A percentile compares a stretch with the other conserved stretches of the same genome.
Conservation (phyloP, 192 early-diverging fungal species). For the Coemansia sp. region DNA sequence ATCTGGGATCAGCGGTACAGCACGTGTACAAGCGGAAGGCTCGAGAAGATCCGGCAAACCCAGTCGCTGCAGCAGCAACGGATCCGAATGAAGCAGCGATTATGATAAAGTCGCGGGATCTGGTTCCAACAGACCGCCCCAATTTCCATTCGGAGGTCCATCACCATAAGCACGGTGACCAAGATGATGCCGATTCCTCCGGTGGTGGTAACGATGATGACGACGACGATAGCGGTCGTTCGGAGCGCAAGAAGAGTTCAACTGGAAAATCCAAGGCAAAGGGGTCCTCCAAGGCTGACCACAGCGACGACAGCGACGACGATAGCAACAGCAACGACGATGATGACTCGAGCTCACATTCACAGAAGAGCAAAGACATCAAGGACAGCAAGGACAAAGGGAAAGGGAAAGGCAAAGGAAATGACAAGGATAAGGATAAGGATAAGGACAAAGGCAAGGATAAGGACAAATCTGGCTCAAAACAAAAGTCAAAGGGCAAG, state of each 20-base stretch:
- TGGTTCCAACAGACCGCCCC: slow-evolving; percentile 43
- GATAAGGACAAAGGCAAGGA: slow-evolving; percentile 4
- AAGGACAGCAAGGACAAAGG: background rate
- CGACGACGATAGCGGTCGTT: slow-evolving; percentile 12
- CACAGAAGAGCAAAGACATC: background rate
- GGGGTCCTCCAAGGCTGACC: slow-evolving; percentile 6
- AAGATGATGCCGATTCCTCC: slow-evolving; percentile 12
- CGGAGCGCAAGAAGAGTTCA: slow-evolving; percentile 3
- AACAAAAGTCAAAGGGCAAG: slow-evolving; percentile 14
- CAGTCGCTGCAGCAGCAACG: slow-evolving; percentile 49
- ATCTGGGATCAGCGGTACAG: background rate
- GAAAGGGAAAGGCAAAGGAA: background rate
- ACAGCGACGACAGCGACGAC: slow-evolving; percentile 13
- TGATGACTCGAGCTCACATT: background rate
- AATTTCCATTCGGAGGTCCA: slow-evolving; percentile 16
- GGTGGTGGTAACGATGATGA: slow-evolving; percentile 8
- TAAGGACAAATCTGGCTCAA: slow-evolving; percentile 8
- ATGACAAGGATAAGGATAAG: slow-evolving; percentile 3
- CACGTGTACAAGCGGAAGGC: slow-evolving; percentile 26
- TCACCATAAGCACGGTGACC: slow-evolving; percentile 15
- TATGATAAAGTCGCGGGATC: slow-evolving; percentile 44
- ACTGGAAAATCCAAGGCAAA: slow-evolving; percentile 7
- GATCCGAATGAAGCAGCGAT: slow-evolving; percentile 51
- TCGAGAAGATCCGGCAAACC: slow-evolving; percentile 42
- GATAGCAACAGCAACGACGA: slow-evolving; percentile 4